Base-by-base conservation (phyloP, 306 rosid species). In the Inga laurina region DNA sequence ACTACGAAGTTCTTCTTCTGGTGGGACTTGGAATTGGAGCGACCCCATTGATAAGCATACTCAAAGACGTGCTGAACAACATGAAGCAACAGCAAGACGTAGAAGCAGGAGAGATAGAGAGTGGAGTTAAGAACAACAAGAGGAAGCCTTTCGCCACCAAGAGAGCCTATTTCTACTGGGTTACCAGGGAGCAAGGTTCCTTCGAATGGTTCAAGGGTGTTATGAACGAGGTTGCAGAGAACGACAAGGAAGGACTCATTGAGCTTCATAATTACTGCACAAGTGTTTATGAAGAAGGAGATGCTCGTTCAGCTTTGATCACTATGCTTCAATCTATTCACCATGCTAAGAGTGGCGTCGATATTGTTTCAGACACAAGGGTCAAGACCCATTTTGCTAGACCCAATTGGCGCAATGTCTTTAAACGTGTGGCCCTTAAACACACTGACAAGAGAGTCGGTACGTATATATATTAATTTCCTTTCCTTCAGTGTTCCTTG, bases 1-100 rank as follows among this genome's bases (percentile, higher is more conserved):
- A 87, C n/a, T 95, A 95, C 19, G 97, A 93, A 41, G 97, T 95
- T 6, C 85, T 95, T 22, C 97, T 95, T 70, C 95, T 95, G 0
- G 95, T 93, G 3, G 98, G 98, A 5, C 87, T 95, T 30, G 98
- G 98, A 74, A 93, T 93, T 9, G 97, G 98, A 0, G 98, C 98
- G 32, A 95, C 98, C 22, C 97, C 98, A 8, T 71, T 93, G 76
- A 93, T 93, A 1, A 95, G 98, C 92, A 93, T 95, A 10, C 88
- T 95, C 16, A 91, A 95, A 74, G 95, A 93, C n/a, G 93, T 95
- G 54, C 91, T 95, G 9, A 91, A 91, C 86, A 93, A 93, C 90
- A 93, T 91, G 21, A 90, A 85, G 88, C 90, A 87, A 49, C 92
- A 86, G 8, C 67, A 89, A 59, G 97, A 90, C 37, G 2, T 62